Base-by-base conservation (phyloP, 441 rosid species). In the Populus hybrid region DNA sequence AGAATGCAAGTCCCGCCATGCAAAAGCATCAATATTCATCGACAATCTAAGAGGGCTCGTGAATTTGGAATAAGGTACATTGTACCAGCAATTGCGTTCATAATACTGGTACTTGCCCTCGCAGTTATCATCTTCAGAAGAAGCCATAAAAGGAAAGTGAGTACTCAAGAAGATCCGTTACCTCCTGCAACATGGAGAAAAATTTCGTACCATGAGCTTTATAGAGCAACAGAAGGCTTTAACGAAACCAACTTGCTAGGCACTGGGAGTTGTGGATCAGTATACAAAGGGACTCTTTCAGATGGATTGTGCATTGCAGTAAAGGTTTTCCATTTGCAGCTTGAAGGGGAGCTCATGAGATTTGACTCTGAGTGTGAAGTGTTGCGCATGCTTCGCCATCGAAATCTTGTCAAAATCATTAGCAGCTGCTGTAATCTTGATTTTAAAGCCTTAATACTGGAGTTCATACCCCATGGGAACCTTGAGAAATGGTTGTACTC, bases 191-290 rank as follows among this genome's bases (percentile, higher is more conserved):
- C 20, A n/a, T 73, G 80, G 73, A 76, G 73, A 70, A 54, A 66
- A 73, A 79, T 87, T 20, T 81, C 90, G 35, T 80, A 82, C 67
- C 85, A 66, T 59, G 74, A 76, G 14, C 73, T 69, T 21, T 50
- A 59, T 30, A 57, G 28, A 50, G 79, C 79, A 32, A 76, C 73
- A 32, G 54, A 69, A 42, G 78, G 66, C 5, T 70, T 77, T n/a
- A n/a, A 63, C 4, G 77, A 66, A 74, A 38, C 59, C 36, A 64
- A 64, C 70, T 14, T 65, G 59, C 77, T 74, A 23, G 77, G 77
- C 7, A 42, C 23, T 0, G 76, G 76, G 69, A 63, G 76, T 23
- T 61, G 35, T 66, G 79, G 74, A 24, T 64, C 74, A 8, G 69
- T 73, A n/a, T 73, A 30, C 67, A 30, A 35, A n/a, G 76, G 68